Evolutionary conservation across 164 flowering plant species (phyloP).

Genomic region (Platanus orientalis): DNA sequence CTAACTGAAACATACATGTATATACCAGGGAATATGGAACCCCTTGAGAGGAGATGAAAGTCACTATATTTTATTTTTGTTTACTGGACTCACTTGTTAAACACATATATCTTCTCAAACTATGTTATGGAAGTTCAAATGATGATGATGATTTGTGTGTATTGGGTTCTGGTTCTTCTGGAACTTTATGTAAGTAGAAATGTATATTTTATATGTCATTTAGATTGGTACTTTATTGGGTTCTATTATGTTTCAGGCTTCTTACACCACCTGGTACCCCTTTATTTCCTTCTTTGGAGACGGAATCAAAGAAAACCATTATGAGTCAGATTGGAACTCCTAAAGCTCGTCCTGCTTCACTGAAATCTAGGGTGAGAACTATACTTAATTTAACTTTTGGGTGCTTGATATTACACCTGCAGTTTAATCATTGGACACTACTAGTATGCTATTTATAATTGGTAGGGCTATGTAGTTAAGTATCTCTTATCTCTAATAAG

Average conservation of each 20-base stretch:
- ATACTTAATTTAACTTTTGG: neutral
- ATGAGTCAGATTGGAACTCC: constrained; percentile 49
- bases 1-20: neutral
- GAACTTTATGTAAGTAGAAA: neutral
- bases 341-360: constrained; percentile 48
- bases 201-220: neutral
- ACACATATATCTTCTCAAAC: neutral
- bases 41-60: neutral
- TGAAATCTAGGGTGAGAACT: constrained; percentile 59
- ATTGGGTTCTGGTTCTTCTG: neutral
- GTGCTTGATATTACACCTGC: neutral
- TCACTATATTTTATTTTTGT: neutral
- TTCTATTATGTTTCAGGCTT: constrained; percentile 56
- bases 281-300: constrained; percentile 72
- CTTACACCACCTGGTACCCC: constrained; percentile 91
- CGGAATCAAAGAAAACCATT: constrained; percentile 49
- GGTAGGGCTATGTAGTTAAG: neutral
- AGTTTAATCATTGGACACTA: neutral
- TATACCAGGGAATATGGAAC: neutral
- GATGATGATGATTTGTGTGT: neutral
- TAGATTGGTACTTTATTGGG: neutral
- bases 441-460: neutral
- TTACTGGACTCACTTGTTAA: neutral
- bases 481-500: neutral
- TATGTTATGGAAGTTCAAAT: neutral